Evolutionary conservation across 371 early-diverging fungal species (phyloP), one percentile per base, ranked within the genome.

Genomic region (Haplosporangium sp.): DNA sequence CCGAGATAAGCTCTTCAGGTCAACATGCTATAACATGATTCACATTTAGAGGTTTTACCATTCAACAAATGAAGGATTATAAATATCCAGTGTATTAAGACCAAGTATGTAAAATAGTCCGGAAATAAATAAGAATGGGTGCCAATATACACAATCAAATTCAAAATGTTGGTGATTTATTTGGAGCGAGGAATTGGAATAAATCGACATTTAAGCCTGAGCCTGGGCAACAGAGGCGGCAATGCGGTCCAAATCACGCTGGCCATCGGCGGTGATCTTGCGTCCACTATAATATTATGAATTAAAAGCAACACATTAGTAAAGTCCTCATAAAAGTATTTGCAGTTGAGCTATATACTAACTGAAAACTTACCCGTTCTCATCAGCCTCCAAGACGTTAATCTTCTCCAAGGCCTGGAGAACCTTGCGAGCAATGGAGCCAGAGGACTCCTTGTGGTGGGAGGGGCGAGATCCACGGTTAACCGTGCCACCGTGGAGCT

Each of bases 381-480:
- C 86, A 86, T 95, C 94, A 92, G 94, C 89, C 90, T 97, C 96
- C 71, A 98, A 84, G 79, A 98, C 94, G 90, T 94, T 95, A 81
- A 99, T 92, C 94, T 97, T 96, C 92, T 98, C 98, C 71, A 99
- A 90, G 69, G 96, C 91, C 90, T 99, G 98, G 73, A 99, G 88
- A 72, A 94, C 94, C 92, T 97, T 97, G 86, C 99, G 94, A 85
- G 92, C 90, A 78, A 98, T 89, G 85, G 96, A 94, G 77, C 97
- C 97, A 57, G 98, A 96, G 69, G 92, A 93, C 65, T 90, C 84
- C 68, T 90, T 88, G 91, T 93, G 94, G 91, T 96, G 94, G 88
- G 95, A 95, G 78, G 98, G 98, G 77, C 96, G 92, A 84, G 87
- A 86, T 66, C 99, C 99, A 74, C 97, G 95, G 93, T 97, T 96